These are phyloP conservation scores for Kalmanozyma brasiliensis DNA, from an alignment of 1,284 basidiomycete species.

Conservation along the genomic window DNA sequence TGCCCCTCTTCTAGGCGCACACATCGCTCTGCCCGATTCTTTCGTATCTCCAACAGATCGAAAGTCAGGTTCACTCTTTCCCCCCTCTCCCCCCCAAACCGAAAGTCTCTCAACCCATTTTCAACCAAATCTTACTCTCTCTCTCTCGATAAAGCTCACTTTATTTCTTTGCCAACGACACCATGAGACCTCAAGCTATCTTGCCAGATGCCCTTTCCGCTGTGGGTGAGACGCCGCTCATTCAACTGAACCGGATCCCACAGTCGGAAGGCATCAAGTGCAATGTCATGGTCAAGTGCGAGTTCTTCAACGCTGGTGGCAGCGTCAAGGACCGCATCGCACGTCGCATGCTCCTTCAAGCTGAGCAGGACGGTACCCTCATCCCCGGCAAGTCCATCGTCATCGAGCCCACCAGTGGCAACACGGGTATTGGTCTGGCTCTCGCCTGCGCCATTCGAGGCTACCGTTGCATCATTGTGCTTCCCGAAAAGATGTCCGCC, in stretches of 20 bases:
- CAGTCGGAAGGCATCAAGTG: conserved; percentile 81
- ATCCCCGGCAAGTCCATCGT: conserved; percentile 89
- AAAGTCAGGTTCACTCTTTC: conserved; percentile 33
- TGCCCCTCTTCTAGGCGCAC: conserved; percentile 38
- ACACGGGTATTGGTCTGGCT: conserved; percentile 78
- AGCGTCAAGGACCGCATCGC: conserved; percentile 93
- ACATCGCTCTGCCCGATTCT: conserved; percentile 41
- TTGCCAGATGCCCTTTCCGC: conserved; percentile 76
- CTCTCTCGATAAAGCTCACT: neutral
- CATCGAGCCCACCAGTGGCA: conserved; percentile 88
- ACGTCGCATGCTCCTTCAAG: conserved; percentile 88
- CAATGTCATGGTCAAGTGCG: conserved; percentile 91
- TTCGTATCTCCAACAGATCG: conserved; percentile 54
- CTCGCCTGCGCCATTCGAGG: conserved; percentile 91
- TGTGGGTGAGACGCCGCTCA: conserved; percentile 89
- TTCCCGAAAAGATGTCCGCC: conserved; percentile 92
- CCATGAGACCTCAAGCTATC: conserved; percentile 50
- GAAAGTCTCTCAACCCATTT: neutral
- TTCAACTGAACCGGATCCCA: conserved; percentile 84
- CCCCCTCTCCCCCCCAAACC: conserved; percentile 21
- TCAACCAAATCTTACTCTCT: conserved; percentile 7
- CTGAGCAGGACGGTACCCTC: conserved; percentile 85
- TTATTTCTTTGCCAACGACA: conserved; percentile 1
- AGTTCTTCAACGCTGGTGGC: conserved; percentile 90
- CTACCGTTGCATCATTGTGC: conserved; percentile 82